These are phyloP conservation scores for Backusella australiensis DNA, from an alignment of 192 early-diverging fungal genomes.

Conservation along the genomic window DNA sequence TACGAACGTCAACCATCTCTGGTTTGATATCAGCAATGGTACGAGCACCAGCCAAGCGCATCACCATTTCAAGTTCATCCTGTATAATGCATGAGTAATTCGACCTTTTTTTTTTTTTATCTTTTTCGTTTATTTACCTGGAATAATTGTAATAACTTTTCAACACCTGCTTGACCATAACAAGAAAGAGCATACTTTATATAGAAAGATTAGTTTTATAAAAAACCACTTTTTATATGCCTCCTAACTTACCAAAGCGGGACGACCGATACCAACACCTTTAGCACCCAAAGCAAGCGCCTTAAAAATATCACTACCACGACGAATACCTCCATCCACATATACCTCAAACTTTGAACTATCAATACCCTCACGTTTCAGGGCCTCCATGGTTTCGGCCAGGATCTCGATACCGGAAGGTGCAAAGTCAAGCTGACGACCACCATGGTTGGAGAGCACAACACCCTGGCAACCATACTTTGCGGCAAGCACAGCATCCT, in stretches of 20 bases:
- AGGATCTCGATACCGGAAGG: slow-evolving; percentile 76
- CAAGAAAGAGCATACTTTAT: slow-evolving; percentile 57
- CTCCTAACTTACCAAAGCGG: slow-evolving; percentile 46
- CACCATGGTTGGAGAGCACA: slow-evolving; percentile 96
- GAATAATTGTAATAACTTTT: slow-evolving; percentile 69
- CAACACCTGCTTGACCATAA: slow-evolving; percentile 89
- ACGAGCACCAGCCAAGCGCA: slow-evolving; percentile 70
- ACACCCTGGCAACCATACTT: slow-evolving; percentile 77
- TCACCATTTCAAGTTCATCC: slow-evolving; percentile 82
- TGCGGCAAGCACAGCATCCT: slow-evolving; percentile 87
- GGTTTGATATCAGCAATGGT: slow-evolving; percentile 63
- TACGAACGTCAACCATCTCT: slow-evolving; percentile 42
- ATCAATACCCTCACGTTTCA: slow-evolving; percentile 44
- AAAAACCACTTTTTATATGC: background rate
- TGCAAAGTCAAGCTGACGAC: slow-evolving; percentile 86
- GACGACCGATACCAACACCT: slow-evolving; percentile 85
- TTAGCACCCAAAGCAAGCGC: slow-evolving; percentile 93
- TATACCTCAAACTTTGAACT: slow-evolving; percentile 79
- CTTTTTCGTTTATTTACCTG: slow-evolving; percentile 34
- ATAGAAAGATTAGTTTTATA: background rate
- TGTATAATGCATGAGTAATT: background rate
- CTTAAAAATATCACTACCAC: slow-evolving; percentile 94
- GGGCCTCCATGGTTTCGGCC: slow-evolving; percentile 80
- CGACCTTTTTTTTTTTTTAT: background rate
- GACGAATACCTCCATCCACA: slow-evolving; percentile 91